Evolutionary conservation across 352 stramenopile species (phyloP).

Genomic region (Phytophthora ohioensis): DNA sequence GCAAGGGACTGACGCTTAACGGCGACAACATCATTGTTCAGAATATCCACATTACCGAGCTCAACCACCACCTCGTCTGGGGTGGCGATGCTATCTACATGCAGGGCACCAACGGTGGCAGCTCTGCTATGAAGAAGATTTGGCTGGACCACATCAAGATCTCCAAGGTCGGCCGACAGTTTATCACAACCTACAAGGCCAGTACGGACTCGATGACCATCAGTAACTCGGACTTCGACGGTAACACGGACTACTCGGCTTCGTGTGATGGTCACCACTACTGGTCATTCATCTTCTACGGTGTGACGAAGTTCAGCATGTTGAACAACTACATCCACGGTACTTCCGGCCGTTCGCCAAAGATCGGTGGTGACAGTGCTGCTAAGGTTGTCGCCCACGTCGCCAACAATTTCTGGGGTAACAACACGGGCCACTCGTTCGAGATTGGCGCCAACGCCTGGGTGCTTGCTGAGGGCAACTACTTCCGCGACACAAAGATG

Average conservation of each 20-base stretch:
- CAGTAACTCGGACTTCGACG: conserved; percentile 43
- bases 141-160: conserved; percentile 55
- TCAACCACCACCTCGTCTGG: conserved; percentile 59
- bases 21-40: conserved; percentile 61
- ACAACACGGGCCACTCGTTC: conserved; percentile 49
- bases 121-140: conserved; percentile 29
- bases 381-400: conserved; percentile 38
- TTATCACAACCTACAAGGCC: conserved; percentile 47
- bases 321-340: conserved; percentile 50
- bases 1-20: conserved; percentile 46
- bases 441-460: conserved; percentile 39
- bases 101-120: conserved; percentile 3
- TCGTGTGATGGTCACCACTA: conserved; percentile 62
- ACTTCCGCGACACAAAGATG: conserved; percentile 45
- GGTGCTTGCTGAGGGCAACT: conserved; percentile 47
- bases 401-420: conserved; percentile 49
- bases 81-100: conserved; percentile 44
- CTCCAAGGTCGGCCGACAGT: conserved; percentile 41
- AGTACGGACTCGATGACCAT: conserved; percentile 50
- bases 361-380: conserved; percentile 15
- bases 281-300: conserved; percentile 58
- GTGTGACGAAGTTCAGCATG: conserved; percentile 45
- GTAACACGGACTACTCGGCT: conserved; percentile 44
- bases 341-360: conserved; percentile 43
- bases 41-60: conserved; percentile 60